Evolutionary conservation across 345 rosid genomes (phyloP).

Genomic region (Hypericum perforatum): DNA sequence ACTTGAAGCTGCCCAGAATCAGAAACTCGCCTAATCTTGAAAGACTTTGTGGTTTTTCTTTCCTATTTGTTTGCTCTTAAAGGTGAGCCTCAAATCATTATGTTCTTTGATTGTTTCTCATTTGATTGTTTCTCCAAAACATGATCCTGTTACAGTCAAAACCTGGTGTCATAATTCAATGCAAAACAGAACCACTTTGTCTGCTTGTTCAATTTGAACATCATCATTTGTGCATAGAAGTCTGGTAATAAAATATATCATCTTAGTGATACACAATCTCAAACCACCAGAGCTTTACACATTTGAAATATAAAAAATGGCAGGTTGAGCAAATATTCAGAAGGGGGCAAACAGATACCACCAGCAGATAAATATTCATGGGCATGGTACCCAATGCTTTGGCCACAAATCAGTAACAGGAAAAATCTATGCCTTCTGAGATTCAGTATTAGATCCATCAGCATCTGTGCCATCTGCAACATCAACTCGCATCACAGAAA

Average conservation of each 20-base stretch:
- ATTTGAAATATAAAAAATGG: background rate
- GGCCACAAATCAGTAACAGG: conserved; percentile 1
- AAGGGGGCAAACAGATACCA: background rate
- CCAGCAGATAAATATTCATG: background rate
- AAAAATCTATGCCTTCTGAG: conserved; percentile 41
- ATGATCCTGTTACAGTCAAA: conserved; percentile 31
- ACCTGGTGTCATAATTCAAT: too few relatives aligned
- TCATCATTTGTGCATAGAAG: too few relatives aligned
- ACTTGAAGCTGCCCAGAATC: too few relatives aligned
- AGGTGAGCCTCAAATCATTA: too few relatives aligned
- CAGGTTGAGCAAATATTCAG: background rate
- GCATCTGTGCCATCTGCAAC: conserved; percentile 30
- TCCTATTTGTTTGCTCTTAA: too few relatives aligned
- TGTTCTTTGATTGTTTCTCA: conserved; percentile 37
- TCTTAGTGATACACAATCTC: too few relatives aligned
- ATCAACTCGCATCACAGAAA: conserved; percentile 38
- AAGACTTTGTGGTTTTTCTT: too few relatives aligned
- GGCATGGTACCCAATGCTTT: background rate
- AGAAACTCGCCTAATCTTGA: too few relatives aligned
- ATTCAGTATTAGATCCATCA: conserved; percentile 34
- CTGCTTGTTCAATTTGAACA: too few relatives aligned
- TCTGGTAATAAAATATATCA: too few relatives aligned
- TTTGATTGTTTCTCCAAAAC: conserved; percentile 34
- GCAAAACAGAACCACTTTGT: too few relatives aligned
- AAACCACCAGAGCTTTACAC: too few relatives aligned